Evolutionary conservation across 2,329 filamentous ascomycete genomes (phyloP).

Genomic region (Podosphaera xanthii): DNA sequence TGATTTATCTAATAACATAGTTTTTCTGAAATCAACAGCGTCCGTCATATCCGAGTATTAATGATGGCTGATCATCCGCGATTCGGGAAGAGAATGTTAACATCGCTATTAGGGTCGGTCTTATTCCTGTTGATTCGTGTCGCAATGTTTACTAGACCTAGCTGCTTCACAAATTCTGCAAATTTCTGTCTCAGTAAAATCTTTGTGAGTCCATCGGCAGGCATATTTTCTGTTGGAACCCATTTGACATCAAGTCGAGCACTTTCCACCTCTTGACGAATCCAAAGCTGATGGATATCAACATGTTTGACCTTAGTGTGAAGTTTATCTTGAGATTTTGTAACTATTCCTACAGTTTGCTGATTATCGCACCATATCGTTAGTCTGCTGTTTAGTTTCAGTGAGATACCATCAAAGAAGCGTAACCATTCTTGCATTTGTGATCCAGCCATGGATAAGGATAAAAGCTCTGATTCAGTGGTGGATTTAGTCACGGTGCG

Average conservation of each 20-base stretch:
- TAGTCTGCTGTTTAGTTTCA: not conserved
- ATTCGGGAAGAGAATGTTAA: too few species aligned
- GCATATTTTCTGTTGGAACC: not conserved
- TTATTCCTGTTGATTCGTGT: too few species aligned
- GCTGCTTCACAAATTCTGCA: not conserved
- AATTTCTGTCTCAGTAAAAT: not conserved
- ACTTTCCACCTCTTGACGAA: not conserved
- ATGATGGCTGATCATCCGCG: too few species aligned
- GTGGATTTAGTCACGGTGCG: too few species aligned
- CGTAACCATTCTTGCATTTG: not conserved
- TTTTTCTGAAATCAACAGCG: too few species aligned
- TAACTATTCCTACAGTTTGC: not conserved
- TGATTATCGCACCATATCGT: not conserved
- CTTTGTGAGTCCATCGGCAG: not conserved
- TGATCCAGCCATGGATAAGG: not conserved
- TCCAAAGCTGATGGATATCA: constrained; percentile 1
- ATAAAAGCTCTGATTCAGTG: not conserved
- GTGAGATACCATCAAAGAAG: not conserved
- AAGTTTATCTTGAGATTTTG: not conserved
- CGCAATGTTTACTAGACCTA: too few species aligned
- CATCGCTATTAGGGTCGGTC: too few species aligned
- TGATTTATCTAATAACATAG: too few species aligned
- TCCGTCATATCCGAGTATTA: too few species aligned
- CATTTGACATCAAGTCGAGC: not conserved
- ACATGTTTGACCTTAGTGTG: not conserved